phyloP scores from a whole-genome alignment of 2,329 filamentous ascomycete genomes.

The Cercospora nicotianae region DNA sequence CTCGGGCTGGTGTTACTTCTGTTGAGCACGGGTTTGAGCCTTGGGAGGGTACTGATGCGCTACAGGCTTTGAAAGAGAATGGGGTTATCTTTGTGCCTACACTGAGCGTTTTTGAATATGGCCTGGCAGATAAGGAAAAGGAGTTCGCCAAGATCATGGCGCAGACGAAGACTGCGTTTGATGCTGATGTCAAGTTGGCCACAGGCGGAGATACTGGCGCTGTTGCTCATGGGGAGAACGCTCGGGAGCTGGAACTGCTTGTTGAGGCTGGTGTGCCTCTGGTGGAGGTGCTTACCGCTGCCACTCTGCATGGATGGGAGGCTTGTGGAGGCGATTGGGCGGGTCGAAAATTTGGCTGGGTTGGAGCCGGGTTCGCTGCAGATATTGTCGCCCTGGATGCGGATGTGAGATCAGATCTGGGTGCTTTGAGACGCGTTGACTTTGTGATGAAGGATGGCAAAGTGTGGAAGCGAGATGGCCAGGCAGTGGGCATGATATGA shows the following conservation, averaged over 20 bases:
- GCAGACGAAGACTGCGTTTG: constrained; percentile 48
- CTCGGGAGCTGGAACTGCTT: constrained; percentile 57
- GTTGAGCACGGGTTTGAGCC: constrained; percentile 36
- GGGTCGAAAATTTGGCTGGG: constrained; percentile 54
- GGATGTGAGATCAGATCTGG: constrained; percentile 46
- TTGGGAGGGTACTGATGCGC: constrained; percentile 42
- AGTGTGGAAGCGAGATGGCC: constrained; percentile 48
- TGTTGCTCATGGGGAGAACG: constrained; percentile 55
- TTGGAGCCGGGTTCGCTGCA: constrained; percentile 52
- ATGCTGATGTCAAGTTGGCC: constrained; percentile 52
- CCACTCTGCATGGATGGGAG: constrained; percentile 57
- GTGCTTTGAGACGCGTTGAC: constrained; percentile 49
- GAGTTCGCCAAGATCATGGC: constrained; percentile 32
- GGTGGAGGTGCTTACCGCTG: constrained; percentile 52
- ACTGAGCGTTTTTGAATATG: constrained; percentile 48
- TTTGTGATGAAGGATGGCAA: constrained; percentile 61
- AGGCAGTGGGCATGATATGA: constrained; percentile 30
- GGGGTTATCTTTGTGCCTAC: constrained; percentile 56
- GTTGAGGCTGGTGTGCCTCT: constrained; percentile 53
- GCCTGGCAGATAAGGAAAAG: not conserved
- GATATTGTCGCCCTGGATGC: constrained; percentile 54
- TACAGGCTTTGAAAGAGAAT: constrained; percentile 49
- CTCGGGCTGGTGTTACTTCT: constrained; percentile 37
- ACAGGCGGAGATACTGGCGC: constrained; percentile 58
- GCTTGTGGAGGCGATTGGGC: constrained; percentile 55